Conservation (phyloP, 305 asterid genomes). For the Andrographis paniculata region DNA sequence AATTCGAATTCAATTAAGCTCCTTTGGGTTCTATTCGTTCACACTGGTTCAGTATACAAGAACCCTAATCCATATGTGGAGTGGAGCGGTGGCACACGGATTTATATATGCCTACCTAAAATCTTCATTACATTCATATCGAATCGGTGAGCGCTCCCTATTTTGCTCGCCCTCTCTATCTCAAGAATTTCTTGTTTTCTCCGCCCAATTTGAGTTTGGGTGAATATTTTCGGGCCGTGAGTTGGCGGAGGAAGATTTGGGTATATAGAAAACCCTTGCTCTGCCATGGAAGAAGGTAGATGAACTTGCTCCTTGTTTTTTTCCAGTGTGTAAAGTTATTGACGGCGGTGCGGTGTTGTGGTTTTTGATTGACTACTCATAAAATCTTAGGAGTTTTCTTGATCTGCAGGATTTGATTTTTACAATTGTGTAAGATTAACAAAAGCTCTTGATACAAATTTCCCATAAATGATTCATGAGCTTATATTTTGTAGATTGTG, state of each 20-base stretch:
- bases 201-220: constrained; percentile 21
- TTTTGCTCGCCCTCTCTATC: constrained; percentile 23
- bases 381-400: constrained; percentile 5
- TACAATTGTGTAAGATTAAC: background rate
- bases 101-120: constrained; percentile 1
- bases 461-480: background rate
- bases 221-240: constrained; percentile 21
- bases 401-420: constrained; percentile 6
- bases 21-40: too few relatives aligned
- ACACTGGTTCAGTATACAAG: too few relatives aligned
- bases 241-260: constrained; percentile 5
- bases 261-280: too few relatives aligned
- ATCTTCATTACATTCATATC: constrained; percentile 14
- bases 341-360: constrained; percentile 3
- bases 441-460: background rate
- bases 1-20: too few relatives aligned
- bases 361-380: background rate
- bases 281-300: constrained; percentile 19
- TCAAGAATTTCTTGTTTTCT: constrained; percentile 19
- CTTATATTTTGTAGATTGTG: background rate
- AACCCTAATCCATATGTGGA: too few relatives aligned
- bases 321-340: constrained; percentile 8
- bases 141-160: constrained; percentile 16
- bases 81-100: too few relatives aligned
- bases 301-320: background rate